Percentiles rank a stretch among this genome's conserved stretches.
These are phyloP conservation scores for Hemisphaericaspora lyxosophila DNA, from an alignment of 1,139 yeast genomes.

Conservation along the genomic window DNA sequence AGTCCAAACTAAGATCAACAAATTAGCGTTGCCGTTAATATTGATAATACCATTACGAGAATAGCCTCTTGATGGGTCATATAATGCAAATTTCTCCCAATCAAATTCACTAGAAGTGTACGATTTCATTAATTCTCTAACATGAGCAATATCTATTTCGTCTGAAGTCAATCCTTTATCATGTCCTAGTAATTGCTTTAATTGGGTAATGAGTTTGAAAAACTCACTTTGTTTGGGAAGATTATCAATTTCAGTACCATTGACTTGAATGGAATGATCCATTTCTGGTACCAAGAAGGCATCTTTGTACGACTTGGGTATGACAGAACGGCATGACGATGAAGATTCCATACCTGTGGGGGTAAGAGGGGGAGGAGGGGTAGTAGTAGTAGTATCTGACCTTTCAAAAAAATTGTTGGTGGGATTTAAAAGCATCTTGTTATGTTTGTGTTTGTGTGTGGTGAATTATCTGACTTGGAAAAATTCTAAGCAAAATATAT, in stretches of 20 bases:
- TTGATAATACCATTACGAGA: constrained; percentile 67
- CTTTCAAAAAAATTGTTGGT: constrained; percentile 7
- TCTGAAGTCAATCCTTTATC: constrained; percentile 39
- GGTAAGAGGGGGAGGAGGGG: neutral
- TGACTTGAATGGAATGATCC: constrained; percentile 13
- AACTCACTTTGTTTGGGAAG: constrained; percentile 12
- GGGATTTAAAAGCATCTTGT: constrained; percentile 13
- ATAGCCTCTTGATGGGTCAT: constrained; percentile 51
- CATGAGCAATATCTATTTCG: constrained; percentile 56
- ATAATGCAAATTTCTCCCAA: constrained; percentile 61
- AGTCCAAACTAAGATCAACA: constrained; percentile 69
- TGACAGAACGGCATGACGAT: neutral
- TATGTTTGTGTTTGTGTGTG: neutral
- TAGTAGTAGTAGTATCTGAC: constrained; percentile 3
- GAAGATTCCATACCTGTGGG: constrained; percentile 1
- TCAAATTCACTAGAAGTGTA: constrained; percentile 52
- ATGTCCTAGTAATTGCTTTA: constrained; percentile 32
- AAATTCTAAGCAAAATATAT: neutral
- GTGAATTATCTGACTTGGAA: neutral
- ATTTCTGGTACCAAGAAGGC: constrained; percentile 6
- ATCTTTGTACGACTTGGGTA: constrained; percentile 3
- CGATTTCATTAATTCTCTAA: constrained; percentile 46
- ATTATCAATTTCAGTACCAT: constrained; percentile 13
- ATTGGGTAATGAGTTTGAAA: constrained; percentile 22
- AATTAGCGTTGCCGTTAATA: constrained; percentile 67